Base-by-base conservation (phyloP, 371 early-diverging fungal genomes). In the Lichtheimia ramosa region DNA sequence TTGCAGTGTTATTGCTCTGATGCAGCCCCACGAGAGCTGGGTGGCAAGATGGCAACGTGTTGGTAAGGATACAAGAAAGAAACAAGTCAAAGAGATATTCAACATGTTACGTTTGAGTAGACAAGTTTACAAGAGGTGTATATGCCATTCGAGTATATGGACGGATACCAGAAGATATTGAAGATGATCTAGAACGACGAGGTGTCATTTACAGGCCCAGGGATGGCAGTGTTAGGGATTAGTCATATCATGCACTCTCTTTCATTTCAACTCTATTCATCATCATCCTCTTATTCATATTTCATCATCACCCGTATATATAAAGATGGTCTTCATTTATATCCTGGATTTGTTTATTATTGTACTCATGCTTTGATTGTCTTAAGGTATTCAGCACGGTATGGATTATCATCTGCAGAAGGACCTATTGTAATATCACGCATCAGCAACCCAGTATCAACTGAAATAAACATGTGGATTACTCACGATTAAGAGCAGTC, bases 91-190 rank as follows among this genome's bases (percentile, higher is more conserved):
- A 0, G 7, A 27, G 4, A 2, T 27, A 27, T 27, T 27, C 27
- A 27, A 27, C 27, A 27, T 7, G 3, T 3, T 27, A 27, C 7
- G 10, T 34, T 2, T 34, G 34, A 34, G 10, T 75, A 84, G 94
- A 95, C 68, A 90, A 85, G 74, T 93, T 85, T 67, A 74, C 78
- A 41, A 84, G 80, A 43, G 98, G 98, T 5, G 75, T 96, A 7
- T 98, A 98, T 70, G 98, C 98, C 5, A 86, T 96, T 46, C 85
- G 91, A 28, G 94, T 98, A 15, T 74, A 84, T 34, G 98, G 98
- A n/a, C 82, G 87, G 46, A 71, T 96, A 39, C 95, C 97, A 5
- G 94, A 92, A 43, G 92, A 93, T 60, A 79, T 95, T 25, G 88
- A 90, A 59, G 95, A 92, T 58, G 86, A 83, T 46, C 73, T 97